phyloP scores from a whole-genome alignment of 345 rosid genomes.

The Camelina laxa region DNA sequence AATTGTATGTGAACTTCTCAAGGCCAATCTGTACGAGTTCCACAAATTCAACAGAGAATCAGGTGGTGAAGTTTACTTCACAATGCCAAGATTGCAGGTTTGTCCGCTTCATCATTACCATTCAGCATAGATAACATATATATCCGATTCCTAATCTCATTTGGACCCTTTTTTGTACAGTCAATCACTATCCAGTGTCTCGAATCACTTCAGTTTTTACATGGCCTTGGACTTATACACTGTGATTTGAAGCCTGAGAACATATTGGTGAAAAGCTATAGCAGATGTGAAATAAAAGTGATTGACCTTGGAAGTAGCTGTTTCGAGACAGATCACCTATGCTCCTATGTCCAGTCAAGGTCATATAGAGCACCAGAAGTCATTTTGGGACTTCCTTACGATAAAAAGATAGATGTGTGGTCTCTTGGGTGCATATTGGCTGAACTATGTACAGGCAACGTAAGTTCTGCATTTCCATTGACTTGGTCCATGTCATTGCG shows the following conservation, averaged over 20 bases:
- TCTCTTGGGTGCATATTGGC: conserved; percentile 99
- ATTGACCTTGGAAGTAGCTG: conserved; percentile 99
- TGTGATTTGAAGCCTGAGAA: conserved; percentile 98
- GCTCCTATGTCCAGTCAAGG: conserved; percentile 98
- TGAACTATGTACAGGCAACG: conserved; percentile 97
- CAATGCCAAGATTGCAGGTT: conserved; percentile 99
- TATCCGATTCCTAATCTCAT: conserved; percentile 29
- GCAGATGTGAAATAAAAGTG: conserved; percentile 98
- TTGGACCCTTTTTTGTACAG: conserved; percentile 59
- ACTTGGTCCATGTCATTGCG: conserved; percentile 8
- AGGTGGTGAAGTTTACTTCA: conserved; percentile 99
- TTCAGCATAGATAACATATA: conserved; percentile 18
- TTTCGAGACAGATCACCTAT: conserved; percentile 96
- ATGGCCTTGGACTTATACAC: conserved; percentile 96
- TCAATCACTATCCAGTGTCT: conserved; percentile 94
- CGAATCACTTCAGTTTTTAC: conserved; percentile 94
- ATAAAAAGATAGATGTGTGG: conserved; percentile 98
- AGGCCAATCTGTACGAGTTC: conserved; percentile 97
- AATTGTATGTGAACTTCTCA: conserved; percentile 97
- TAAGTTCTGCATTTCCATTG: conserved; percentile 53
- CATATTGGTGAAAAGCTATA: conserved; percentile 94
- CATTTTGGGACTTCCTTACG: conserved; percentile 90
- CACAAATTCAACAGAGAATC: conserved; percentile 99
- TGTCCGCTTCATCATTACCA: conserved; percentile 40
- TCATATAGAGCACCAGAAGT: conserved; percentile 99